Evolutionary conservation across 2,329 filamentous ascomycete species (phyloP), one percentile per base, ranked within the genome.

Genomic region (Penicillium sp.): DNA sequence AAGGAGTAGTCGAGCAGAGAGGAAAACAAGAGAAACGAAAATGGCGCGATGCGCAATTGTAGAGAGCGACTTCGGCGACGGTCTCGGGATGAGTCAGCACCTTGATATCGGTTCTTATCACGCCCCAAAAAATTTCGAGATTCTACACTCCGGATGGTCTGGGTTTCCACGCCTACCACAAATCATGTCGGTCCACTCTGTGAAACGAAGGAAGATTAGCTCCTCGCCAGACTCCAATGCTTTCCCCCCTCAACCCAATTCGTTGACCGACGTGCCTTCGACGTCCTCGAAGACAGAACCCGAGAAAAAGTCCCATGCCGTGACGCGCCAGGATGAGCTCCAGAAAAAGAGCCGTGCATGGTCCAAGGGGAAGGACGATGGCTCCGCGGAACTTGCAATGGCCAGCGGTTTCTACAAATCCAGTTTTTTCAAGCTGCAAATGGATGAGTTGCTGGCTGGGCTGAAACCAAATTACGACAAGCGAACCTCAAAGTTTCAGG

Each of bases 381-480:
- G 48, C 15, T 61, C 57, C 32, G 56, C 55, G 18, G 60, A 68
- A 44, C 47, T 64, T 32, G 59, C 61, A 18, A 48, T 59, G 47
- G 55, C 65, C 10, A 70, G 68, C 20, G 75, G 75, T 32, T 69
- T 74, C n/a, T 81, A 76, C 67, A 80, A 80, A 55, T 80, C 77
- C 29, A 80, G 72, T 55, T 66, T 82, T 39, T 82, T 84, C 65
- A 82, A 82, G 56, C 61, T 84, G 7, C 80, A 84, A 55, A 69
- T 82, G 22, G 76, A 83, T 46, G 78, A 82, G 50, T 65, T 84
- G 39, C 59, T 83, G 34, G 60, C 66, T 5, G 74, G 79, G 47
- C 65, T 79, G 33, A 70, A 72, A 50, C 75, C 73, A 22, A 73
- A 75, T 44, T 76, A 80, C 47, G 74, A 74, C 20, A 77, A 74